These are phyloP conservation scores for Aspergillus sp. DNA, from an alignment of 2,329 filamentous ascomycete species.

Conservation along the genomic window DNA sequence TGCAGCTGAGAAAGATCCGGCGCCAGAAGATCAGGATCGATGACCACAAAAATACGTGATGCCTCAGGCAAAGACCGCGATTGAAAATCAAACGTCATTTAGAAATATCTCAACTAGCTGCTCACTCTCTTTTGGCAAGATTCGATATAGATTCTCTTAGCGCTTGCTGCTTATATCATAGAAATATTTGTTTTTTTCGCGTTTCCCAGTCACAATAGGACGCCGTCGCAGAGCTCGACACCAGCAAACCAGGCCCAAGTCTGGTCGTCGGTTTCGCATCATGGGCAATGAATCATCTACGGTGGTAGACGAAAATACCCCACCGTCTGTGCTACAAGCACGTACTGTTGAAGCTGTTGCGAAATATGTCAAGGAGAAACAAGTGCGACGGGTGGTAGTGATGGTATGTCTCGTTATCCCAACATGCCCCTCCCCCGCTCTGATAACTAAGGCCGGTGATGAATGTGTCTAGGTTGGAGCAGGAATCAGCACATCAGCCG, in stretches of 20 bases:
- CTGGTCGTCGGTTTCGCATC: constrained; percentile 21
- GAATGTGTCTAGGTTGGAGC: constrained; percentile 67
- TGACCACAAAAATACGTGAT: neutral
- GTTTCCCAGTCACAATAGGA: constrained; percentile 18
- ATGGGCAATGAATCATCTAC: constrained; percentile 88
- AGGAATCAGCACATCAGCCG: constrained; percentile 61
- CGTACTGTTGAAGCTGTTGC: constrained; percentile 74
- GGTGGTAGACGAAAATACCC: constrained; percentile 62
- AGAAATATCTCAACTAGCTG: neutral
- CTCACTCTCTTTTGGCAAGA: neutral
- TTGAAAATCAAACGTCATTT: constrained; percentile 15
- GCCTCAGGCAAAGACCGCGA: constrained; percentile 14
- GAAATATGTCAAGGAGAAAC: constrained; percentile 72
- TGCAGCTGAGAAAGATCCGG: neutral
- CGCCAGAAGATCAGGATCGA: neutral
- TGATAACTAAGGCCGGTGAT: neutral
- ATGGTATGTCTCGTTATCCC: constrained; percentile 54
- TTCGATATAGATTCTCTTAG: neutral
- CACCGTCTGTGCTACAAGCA: constrained; percentile 64
- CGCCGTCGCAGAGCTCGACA: constrained; percentile 23
- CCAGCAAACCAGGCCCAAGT: constrained; percentile 18
- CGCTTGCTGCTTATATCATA: neutral
- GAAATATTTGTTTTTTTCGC: neutral
- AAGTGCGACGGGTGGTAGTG: constrained; percentile 72
- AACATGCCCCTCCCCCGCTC: constrained; percentile 8